Percentiles rank a stretch among this genome's conserved stretches.
These are phyloP conservation scores for Ophiorrhiza pumila DNA, from an alignment of 257 asterid genomes.

Conservation along the genomic window DNA sequence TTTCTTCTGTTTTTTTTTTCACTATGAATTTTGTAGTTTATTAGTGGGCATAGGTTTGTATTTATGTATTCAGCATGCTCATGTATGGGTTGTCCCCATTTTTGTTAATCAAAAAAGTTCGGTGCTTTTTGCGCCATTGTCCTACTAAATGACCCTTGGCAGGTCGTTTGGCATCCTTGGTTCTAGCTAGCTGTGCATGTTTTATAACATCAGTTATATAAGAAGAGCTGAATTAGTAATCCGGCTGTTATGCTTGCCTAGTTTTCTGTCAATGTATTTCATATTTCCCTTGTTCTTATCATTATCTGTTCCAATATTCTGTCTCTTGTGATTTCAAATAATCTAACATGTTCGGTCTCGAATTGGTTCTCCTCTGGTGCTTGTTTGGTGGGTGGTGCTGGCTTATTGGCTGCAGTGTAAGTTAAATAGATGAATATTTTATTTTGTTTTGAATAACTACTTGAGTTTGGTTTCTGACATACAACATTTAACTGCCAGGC, in stretches of 20 bases:
- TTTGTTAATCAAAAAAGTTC: background rate
- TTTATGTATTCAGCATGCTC: background rate
- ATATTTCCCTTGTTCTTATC: background rate
- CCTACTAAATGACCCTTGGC: background rate
- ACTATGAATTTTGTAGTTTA: background rate
- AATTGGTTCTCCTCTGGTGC: constrained; percentile 24
- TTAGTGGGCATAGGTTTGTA: background rate
- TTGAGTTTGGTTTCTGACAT: constrained; percentile 20
- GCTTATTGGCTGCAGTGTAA: constrained; percentile 62
- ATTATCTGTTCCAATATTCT: too few relatives aligned
- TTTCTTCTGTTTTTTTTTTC: too few relatives aligned
- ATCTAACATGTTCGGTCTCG: constrained; percentile 19
- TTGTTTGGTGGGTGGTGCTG: constrained; percentile 29
- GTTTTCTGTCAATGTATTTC: background rate
- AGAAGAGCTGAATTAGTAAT: background rate
- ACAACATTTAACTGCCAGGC: constrained; percentile 50
- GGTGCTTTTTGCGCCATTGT: background rate
- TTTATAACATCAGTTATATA: background rate
- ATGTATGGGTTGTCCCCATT: background rate
- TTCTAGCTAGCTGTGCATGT: background rate
- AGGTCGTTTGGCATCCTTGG: background rate
- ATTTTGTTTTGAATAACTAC: constrained; percentile 17
- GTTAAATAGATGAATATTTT: constrained; percentile 29
- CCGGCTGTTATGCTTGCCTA: background rate
- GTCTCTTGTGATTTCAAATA: background rate